Base-by-base conservation (phyloP, 192 early-diverging fungal genomes). In the Spinellus fusiger region DNA sequence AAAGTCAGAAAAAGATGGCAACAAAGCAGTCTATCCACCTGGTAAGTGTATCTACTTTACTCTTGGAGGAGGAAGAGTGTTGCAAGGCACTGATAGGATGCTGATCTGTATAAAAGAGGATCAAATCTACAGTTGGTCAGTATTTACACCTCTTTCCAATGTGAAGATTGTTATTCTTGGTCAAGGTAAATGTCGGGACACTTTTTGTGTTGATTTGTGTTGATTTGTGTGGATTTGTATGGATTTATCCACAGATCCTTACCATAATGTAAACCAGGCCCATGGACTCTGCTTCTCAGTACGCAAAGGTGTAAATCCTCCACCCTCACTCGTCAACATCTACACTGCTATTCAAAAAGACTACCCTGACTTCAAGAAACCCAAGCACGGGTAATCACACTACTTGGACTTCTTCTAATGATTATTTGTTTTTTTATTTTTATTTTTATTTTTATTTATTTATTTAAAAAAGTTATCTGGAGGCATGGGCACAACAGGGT, bases 201-300 rank as follows among this genome's bases (percentile, higher is more conserved):
- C 46, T 32, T 4, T 65, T 6, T 53, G 22, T 38, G n/a, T 33
- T 8, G 9, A 52, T 12, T 28, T 27, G 56, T 22, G 7, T n/a
- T 26, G 15, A 13, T 18, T 27, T 1, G 18, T 18, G 20, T 26
- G 27, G 33, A 35, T 12, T 48, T n/a, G 63, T 29, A 22, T 31
- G 7, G 18, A n/a, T 57, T 35, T 59, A 35, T 28, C 1, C 18
- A 44, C 54, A 87, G 91, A 93, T 66, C 91, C 91, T 26, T 93
- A 84, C 28, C 82, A 84, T 37, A 68, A 73, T 40, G 54, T 62
- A 16, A 68, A 71, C 79, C 84, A 93, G 87, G 93, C 95, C 4
- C 93, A 95, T 61, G 95, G 93, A 1, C 76, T 96, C 31, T 92
- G 89, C 66, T 96, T 98, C 66, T 94, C 91, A 61, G 96, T 98